Conservation (phyloP, 2,329 filamentous ascomycete genomes). For the Cryphonectria parasitica region DNA sequence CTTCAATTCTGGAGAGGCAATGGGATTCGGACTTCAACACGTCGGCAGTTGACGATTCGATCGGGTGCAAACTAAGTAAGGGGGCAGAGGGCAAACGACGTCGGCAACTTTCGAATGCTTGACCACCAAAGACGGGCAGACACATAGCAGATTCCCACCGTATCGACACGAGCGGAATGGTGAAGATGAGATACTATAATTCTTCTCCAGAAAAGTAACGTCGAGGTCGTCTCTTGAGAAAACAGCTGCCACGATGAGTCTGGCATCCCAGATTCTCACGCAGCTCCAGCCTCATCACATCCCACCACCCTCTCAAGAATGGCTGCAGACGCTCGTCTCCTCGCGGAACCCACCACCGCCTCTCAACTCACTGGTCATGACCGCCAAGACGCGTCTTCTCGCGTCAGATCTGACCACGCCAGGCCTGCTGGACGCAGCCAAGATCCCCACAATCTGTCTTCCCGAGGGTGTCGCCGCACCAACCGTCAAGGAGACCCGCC, state of each 20-base stretch:
- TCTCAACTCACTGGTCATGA: conserved; percentile 73
- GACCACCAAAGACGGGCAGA: background rate
- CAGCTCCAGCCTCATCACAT: conserved; percentile 58
- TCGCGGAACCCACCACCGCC: conserved; percentile 62
- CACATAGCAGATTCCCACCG: background rate
- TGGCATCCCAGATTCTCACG: conserved; percentile 53
- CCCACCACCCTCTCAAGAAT: conserved; percentile 56
- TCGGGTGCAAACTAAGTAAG: background rate
- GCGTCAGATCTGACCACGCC: conserved; percentile 74
- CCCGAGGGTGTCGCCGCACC: conserved; percentile 62
- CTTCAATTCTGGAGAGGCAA: background rate
- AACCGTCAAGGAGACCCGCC: conserved; percentile 55
- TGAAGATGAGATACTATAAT: background rate
- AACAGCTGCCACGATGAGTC: conserved; percentile 36
- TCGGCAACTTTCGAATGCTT: background rate
- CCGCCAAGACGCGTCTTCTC: conserved; percentile 79
- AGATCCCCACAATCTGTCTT: conserved; percentile 50
- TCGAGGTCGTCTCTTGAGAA: background rate
- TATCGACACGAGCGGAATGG: background rate
- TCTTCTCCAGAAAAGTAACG: background rate
- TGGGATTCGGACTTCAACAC: background rate
- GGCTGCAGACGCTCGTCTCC: conserved; percentile 66
- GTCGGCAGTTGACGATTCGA: background rate
- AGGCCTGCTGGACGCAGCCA: conserved; percentile 49
- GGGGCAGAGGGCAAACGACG: background rate